Base-by-base conservation (phyloP, 2,329 filamentous ascomycete genomes). In the Botrytis squamosa region DNA sequence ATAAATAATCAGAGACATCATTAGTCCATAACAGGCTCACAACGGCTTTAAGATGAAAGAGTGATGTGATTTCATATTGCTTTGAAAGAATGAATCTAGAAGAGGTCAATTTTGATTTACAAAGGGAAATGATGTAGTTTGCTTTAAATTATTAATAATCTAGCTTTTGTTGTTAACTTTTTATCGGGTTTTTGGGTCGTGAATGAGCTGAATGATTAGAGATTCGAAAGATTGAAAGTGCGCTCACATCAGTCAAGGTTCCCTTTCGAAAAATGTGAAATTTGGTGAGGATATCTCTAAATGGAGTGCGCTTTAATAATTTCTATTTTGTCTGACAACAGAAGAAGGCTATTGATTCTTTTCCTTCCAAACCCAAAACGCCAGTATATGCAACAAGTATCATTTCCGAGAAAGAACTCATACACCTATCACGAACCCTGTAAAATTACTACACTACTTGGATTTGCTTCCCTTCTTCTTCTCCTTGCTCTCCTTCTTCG, bases 401-500 rank as follows among this genome's bases (percentile, higher is more conserved):
- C 33, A 60, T 49, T 33, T 73, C 42, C 42, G 55, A 62, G 25
- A 25, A 62, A 22, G n/a, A 66, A 22, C 22, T 22, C 55, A 60
- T 20, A n/a, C 63, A 72, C 49, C 18, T 29, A 29, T 57, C 38
- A 57, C n/a, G 49, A 69, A 25, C n/a, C 40, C 16, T 52, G 6
- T 22, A 49, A 9, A 49, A 49, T 44, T 69, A 66, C 10, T 49
- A 46, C 44, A 46, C 36, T 69, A 73, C n/a, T 73, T 69, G 29
- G 55, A 69, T 69, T 73, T 73, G 12, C 22, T 52, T 29, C 40
- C 64, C 44, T 69, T 73, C 71, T 60, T 72, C 49, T 72, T 72
- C 18, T 72, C 60, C 55, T 73, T 72, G 29, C 52, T 44, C 33
- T 62, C 68, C 55, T 70, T 69, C 38, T 69, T 62, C 14, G 29